A percentile compares a stretch with the other conserved stretches of the same genome.
These are phyloP conservation scores for Botryosphaeria agaves DNA, from an alignment of 2,329 filamentous ascomycete genomes.

Conservation along the genomic window DNA sequence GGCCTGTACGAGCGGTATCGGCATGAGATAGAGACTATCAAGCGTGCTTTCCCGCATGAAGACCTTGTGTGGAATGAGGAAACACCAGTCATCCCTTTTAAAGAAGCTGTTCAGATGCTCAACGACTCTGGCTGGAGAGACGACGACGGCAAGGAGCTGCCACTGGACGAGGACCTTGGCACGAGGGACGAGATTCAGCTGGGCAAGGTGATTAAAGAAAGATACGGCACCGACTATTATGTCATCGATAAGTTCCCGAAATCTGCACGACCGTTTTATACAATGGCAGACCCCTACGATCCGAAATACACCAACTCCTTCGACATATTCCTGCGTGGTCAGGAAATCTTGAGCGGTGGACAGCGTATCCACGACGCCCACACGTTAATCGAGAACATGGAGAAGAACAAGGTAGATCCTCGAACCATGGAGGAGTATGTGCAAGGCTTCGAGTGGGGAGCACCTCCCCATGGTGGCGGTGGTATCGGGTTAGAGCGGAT, in stretches of 20 bases:
- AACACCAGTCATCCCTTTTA: conserved; percentile 67
- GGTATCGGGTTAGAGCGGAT: conserved; percentile 83
- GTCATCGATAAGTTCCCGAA: conserved; percentile 85
- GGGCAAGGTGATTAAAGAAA: conserved; percentile 69
- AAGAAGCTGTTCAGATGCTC: conserved; percentile 63
- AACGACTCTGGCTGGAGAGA: conserved; percentile 61
- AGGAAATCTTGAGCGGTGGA: conserved; percentile 82
- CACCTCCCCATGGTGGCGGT: conserved; percentile 76
- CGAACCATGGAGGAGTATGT: conserved; percentile 83
- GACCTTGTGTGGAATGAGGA: conserved; percentile 77
- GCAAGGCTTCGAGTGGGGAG: conserved; percentile 72
- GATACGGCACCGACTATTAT: conserved; percentile 81
- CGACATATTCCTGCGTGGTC: conserved; percentile 84
- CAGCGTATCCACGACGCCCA: conserved; percentile 77
- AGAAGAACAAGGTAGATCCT: conserved; percentile 55
- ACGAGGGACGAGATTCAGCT: conserved; percentile 78
- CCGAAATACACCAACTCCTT: conserved; percentile 72
- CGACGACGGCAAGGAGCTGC: conserved; percentile 55
- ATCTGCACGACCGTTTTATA: conserved; percentile 76
- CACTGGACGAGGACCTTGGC: conserved; percentile 61
- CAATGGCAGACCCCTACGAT: conserved; percentile 64
- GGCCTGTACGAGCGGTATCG: conserved; percentile 52
- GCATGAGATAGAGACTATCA: conserved; percentile 61
- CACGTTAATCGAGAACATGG: conserved; percentile 63
- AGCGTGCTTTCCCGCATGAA: conserved; percentile 69